Base-by-base conservation (phyloP, 352 stramenopile genomes). In the Pythium dissimile region DNA sequence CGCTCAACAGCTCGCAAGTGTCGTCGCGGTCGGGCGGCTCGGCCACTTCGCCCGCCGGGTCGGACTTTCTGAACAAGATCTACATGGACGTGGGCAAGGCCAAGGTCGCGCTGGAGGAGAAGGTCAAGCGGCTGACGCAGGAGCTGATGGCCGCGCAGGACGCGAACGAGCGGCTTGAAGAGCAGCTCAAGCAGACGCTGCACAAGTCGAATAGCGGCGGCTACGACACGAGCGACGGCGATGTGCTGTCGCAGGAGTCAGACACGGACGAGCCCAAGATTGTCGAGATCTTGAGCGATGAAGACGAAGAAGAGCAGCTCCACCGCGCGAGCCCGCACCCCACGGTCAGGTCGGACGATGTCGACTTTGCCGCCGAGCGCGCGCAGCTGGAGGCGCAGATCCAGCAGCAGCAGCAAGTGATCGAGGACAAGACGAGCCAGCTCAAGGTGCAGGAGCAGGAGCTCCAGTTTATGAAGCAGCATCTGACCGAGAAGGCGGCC, bases 51-150 rank as follows among this genome's bases (percentile, higher is more conserved):
- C 5, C 34, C 5, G 43, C 60, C 21, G 37, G 63, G 34, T 28
- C 68, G 55, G 77, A 75, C 6, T 92, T 88, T 48, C 67, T 92
- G 41, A 83, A 89, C 60, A 86, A 88, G 66, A 92, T 89, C 42
- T 92, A 89, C 62, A 67, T 77, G 53, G 79, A 92, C 37, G 76
- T 92, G 0, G 81, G 81, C 15, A 92, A 92, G 54, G 79, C 81
- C n/a, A 92, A 92, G 54, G 53, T 80, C 42, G 68, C 72, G 20
- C 59, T 92, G 10, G 81, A 92, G 18, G 81, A 89, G 20, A 84
- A 86, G 42, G 79, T 92, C 1, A 77, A 77, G 39, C 71, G 84
- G 32, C 61, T 89, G 1, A 77, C 78, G 11, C 61, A 67, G 15
- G 64, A 79, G 59, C 54, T 89, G 41, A 52, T 58, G 2, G 65